These are phyloP conservation scores for Eragrostis curvula DNA, from an alignment of 176 grass and related monocot species.

Conservation along the genomic window DNA sequence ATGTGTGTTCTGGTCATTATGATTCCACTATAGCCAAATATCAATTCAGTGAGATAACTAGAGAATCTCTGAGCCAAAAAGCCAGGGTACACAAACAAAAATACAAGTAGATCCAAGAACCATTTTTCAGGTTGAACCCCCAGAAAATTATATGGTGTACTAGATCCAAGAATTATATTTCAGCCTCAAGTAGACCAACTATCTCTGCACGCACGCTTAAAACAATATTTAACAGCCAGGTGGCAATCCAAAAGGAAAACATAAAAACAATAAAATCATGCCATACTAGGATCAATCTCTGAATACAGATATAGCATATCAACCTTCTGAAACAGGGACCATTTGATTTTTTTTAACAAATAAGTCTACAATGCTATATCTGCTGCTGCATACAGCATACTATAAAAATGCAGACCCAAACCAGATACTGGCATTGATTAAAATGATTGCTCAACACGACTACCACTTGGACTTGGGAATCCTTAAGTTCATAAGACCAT, in stretches of 20 bases:
- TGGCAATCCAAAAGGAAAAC: background rate
- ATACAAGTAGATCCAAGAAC: background rate
- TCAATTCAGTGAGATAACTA: background rate
- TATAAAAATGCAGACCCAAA: constrained; percentile 10
- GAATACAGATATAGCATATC: background rate
- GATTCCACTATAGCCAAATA: constrained; percentile 12
- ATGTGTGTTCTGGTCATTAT: background rate
- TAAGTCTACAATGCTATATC: background rate
- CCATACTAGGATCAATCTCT: background rate
- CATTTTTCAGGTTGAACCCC: background rate
- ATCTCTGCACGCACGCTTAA: background rate
- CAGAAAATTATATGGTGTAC: background rate
- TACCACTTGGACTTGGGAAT: background rate
- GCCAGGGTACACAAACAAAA: background rate
- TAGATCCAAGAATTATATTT: background rate
- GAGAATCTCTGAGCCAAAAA: background rate
- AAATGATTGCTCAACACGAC: background rate
- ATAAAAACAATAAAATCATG: background rate
- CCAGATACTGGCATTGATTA: background rate
- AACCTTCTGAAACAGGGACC: background rate
- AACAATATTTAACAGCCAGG: background rate
- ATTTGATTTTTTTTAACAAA: background rate
- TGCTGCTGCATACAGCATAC: background rate
- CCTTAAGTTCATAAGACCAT: background rate
- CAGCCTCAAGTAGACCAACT: background rate